phyloP scores from a whole-genome alignment of 805 yeast species.

The Candida nemodendra region DNA sequence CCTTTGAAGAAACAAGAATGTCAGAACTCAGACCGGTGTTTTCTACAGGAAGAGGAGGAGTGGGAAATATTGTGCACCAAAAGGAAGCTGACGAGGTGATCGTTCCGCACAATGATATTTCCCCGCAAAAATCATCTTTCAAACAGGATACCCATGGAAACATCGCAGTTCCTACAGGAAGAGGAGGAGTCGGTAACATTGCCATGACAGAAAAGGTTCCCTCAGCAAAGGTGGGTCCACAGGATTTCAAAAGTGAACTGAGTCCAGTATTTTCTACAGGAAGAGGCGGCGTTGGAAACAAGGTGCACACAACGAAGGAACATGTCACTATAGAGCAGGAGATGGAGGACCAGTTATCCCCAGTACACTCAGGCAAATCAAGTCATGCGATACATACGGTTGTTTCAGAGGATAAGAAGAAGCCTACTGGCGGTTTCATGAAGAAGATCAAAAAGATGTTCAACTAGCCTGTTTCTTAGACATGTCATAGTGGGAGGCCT shows the following conservation, averaged over 20 bases:
- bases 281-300: constrained; percentile 58
- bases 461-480: constrained; percentile 4
- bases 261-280: constrained; percentile 49
- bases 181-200: constrained; percentile 59
- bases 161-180: constrained; percentile 48
- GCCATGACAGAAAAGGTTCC: constrained; percentile 41
- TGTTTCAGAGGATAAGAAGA: background rate
- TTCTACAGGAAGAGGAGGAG: constrained; percentile 37
- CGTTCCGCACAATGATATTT: constrained; percentile 10
- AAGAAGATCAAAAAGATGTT: constrained; percentile 22
- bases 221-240: constrained; percentile 40
- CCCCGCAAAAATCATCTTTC: constrained; percentile 15
- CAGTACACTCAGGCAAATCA: constrained; percentile 24
- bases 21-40: constrained; percentile 23
- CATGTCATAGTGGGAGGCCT: too few species aligned
- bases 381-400: background rate
- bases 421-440: constrained; percentile 11
- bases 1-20: constrained; percentile 8
- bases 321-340: constrained; percentile 40
- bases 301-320: constrained; percentile 39
- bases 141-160: constrained; percentile 32
- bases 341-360: constrained; percentile 42
- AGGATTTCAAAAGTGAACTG: constrained; percentile 38
- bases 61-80: constrained; percentile 32
- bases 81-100: constrained; percentile 26